Evolutionary conservation across 768 basidiomycete species (phyloP), one percentile per base, ranked within the genome.

Genomic region (Leccinum rimulosum): DNA sequence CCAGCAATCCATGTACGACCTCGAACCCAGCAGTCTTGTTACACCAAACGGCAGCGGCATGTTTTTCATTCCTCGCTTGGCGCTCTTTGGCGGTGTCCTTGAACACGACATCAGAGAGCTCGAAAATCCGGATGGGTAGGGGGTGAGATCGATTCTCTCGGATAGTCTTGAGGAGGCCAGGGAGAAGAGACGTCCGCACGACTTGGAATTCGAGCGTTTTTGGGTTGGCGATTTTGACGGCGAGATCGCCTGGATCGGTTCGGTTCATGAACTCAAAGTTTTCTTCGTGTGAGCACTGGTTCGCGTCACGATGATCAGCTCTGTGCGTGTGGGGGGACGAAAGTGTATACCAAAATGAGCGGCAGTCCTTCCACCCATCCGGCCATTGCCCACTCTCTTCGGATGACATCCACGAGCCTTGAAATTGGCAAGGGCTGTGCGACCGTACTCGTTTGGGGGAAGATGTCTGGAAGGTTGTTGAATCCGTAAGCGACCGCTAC

Each of bases 121-220:
- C 97, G 71, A 98, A 99, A 58, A 98, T 84, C 61, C 87, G 90
- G 72, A 98, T 85, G 4, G 97, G 97, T 14, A 99, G 80, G 1
- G 96, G 72, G 64, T 97, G 93, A 62, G 92, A 92, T 54, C 91
- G 87, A 78, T 99, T 99, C 77, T 99, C 97, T 66, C 97, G 89
- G 49, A 97, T 80, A 17, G 95, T 97, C 78, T 99, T 99, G 66
- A 99, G 85, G 49, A 99, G 85, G 53, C 97, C 97, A 14, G 96
- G 95, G 7, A 99, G 79, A 55, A 99, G 86, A 28, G 95, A 93
- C 2, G 97, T 98, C 62, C 97, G 91, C 48, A 98, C 94, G 58
- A 98, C 90, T 76, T 99, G 97, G 77, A 97, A 98, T 73, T 98
- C 97, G 64, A 93, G 83, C 25, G 97, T 93, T 77, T 97, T 98